These are phyloP conservation scores for Trypethelium eluteriae DNA, from an alignment of 495 filamentous ascomycete species.

Conservation along the genomic window DNA sequence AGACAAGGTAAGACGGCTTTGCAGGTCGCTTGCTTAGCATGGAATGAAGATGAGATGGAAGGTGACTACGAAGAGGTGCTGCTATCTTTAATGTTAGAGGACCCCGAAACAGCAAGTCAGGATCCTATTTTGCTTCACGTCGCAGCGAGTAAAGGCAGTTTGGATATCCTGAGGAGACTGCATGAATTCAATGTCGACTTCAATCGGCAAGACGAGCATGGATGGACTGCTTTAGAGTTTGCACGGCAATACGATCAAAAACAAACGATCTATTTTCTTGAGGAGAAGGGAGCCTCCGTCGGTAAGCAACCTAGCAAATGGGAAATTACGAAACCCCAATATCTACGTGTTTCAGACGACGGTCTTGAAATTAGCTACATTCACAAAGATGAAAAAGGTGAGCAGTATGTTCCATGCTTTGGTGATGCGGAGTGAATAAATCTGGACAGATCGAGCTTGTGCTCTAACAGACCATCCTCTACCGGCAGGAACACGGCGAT, in stretches of 20 bases:
- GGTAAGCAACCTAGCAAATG: background rate
- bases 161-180: background rate
- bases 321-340: background rate
- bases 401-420: background rate
- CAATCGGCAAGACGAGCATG: background rate
- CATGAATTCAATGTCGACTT: background rate
- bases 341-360: background rate
- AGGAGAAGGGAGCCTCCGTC: background rate
- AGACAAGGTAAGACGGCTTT: background rate
- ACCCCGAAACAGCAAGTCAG: background rate
- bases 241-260: background rate
- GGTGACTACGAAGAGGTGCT: background rate
- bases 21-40: background rate
- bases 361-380: background rate
- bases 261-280: background rate
- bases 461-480: background rate
- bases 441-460: background rate
- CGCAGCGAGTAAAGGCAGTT: background rate
- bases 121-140: background rate
- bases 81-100: background rate
- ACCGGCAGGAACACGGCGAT: background rate
- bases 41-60: background rate
- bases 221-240: background rate
- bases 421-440: background rate
- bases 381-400: background rate